phyloP scores from a whole-genome alignment of 139 green algal genomes.

The Mychonastes homosphaera region DNA sequence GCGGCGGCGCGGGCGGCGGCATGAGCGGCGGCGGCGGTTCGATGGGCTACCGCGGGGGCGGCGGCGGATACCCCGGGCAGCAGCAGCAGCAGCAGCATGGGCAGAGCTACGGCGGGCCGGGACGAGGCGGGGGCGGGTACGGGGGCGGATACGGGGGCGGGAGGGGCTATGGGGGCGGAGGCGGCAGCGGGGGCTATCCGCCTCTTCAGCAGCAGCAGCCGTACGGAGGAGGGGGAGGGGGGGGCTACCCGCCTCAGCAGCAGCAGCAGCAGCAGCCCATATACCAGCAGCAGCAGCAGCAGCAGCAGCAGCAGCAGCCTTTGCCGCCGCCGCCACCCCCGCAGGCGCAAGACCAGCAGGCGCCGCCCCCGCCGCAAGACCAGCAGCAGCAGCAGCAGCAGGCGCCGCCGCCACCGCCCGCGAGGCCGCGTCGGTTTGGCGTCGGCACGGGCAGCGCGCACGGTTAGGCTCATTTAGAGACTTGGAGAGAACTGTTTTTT shows the following conservation, averaged over 20 bases:
- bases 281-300: constrained; percentile 7
- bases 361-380: too few species aligned
- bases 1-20: background rate
- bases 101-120: background rate
- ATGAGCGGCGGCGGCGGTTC: too few species aligned
- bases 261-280: background rate
- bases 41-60: too few species aligned
- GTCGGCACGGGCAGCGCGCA: too few species aligned
- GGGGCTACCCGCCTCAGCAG: background rate
- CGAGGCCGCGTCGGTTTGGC: too few species aligned
- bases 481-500: too few species aligned
- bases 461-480: too few species aligned
- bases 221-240: background rate
- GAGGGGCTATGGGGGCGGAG: background rate
- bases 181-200: background rate
- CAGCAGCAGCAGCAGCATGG: background rate
- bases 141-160: constrained; percentile 6
- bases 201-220: background rate
- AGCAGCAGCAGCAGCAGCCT: constrained; percentile 2
- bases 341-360: too few species aligned
- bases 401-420: too few species aligned
- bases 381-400: too few species aligned
- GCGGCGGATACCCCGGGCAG: background rate
- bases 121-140: background rate
- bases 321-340: too few species aligned